A percentile compares a stretch with the other conserved stretches of the same genome.
These are phyloP conservation scores for Hyphopichia khmerensis DNA, from an alignment of 1,139 yeast species.

Conservation along the genomic window DNA sequence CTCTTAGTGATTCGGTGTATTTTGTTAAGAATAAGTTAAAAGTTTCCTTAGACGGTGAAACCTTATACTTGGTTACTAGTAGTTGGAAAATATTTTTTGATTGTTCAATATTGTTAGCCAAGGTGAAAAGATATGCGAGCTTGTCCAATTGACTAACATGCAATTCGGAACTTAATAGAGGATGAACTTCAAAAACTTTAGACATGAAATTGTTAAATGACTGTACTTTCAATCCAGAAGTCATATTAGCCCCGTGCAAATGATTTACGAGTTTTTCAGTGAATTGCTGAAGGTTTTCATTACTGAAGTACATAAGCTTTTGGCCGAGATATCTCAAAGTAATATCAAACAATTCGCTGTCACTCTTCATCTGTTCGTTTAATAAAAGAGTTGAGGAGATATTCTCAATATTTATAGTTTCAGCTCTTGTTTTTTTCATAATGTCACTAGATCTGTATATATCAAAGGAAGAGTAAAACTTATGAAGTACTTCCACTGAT, in stretches of 20 bases:
- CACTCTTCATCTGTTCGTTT: constrained; percentile 8
- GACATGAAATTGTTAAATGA: constrained; percentile 10
- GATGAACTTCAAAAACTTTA: constrained; percentile 9
- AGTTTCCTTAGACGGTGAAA: constrained; percentile 27
- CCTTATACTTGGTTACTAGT: constrained; percentile 16
- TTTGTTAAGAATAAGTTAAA: constrained; percentile 19
- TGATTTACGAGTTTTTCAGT: constrained; percentile 12
- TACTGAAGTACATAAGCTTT: constrained; percentile 15
- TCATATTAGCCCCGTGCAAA: constrained; percentile 11
- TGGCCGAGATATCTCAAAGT: constrained; percentile 17
- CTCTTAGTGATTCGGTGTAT: constrained; percentile 8
- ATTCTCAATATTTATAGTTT: constrained; percentile 19
- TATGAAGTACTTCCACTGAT: constrained; percentile 9
- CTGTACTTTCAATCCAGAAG: constrained; percentile 8
- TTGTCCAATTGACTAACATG: constrained; percentile 23
- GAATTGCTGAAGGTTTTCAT: constrained; percentile 19
- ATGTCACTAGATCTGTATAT: constrained; percentile 19
- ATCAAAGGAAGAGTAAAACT: constrained; percentile 16
- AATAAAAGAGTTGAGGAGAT: constrained; percentile 19
- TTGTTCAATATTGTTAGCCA: constrained; percentile 16
- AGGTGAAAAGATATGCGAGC: constrained; percentile 23
- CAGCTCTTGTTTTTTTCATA: not conserved
- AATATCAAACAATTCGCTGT: constrained; percentile 10
- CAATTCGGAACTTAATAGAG: constrained; percentile 15
- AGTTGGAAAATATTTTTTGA: constrained; percentile 18